Base-by-base conservation (phyloP, 139 green algal species). In the Ettlia oleoabundans region DNA sequence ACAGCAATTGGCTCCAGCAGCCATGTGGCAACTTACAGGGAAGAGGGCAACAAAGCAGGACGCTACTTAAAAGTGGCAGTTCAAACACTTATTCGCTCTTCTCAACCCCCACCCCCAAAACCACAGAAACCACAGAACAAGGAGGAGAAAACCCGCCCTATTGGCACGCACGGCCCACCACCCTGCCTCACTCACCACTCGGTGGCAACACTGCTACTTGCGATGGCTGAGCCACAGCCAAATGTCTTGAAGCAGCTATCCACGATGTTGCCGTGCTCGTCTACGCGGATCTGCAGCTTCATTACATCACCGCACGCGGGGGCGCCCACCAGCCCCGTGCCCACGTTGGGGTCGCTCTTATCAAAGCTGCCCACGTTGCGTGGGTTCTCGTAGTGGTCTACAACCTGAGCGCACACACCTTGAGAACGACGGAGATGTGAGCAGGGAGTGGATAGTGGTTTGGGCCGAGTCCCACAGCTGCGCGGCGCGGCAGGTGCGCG, bases 241-340 rank as follows among this genome's bases (percentile, higher is more conserved):
- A 99, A 99, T 2, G 97, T 99, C 90, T 99, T 99, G 89, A 99
- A 99, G 86, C 93, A 97, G 15, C 94, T 96, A 81, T 99, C 97
- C 28, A 96, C 81, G 75, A 99, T 99, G 88, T 92, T 97, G 61
- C 96, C 96, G 35, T 96, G 61, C 10, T 96, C 94, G 58, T 98
- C 94, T 26, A 95, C 90, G 80, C 86, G 33, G 67, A 99, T 98
- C 86, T 99, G 97, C 72, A 99, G 92, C 92, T 99, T 99, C 97
- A 99, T 99, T 5, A 99, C 97, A 76, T 99, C 97, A n/a, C 97
- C 97, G 72, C 97, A 99, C 8, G 97, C 97, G 22, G 95, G 95
- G 0, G 95, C 95, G 30, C 95, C 95, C 1, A 98, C 95, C 8
- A 98, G 87, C 24, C 95, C 94, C 13, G 94, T 97, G 43, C 92